A percentile compares a stretch with the other conserved stretches of the same genome.
These are phyloP conservation scores for Globisporangium echinulatum DNA, from an alignment of 352 stramenopile species.

Conservation along the genomic window DNA sequence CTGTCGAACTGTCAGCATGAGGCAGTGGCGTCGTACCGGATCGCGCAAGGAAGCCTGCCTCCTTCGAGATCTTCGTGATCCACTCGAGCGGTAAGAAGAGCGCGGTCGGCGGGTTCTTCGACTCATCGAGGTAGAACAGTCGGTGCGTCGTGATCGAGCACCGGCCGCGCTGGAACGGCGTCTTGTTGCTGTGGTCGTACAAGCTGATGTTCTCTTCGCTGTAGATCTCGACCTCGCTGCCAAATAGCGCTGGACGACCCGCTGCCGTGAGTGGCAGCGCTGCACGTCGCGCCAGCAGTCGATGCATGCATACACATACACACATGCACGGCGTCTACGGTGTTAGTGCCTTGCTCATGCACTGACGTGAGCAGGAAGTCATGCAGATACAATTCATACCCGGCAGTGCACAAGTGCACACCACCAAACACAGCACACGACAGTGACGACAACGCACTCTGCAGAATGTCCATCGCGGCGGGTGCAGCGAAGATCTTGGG, in stretches of 20 bases:
- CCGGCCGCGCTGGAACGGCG: conserved; percentile 51
- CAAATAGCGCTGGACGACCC: conserved; percentile 65
- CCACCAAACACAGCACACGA: background rate
- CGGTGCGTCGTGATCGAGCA: conserved; percentile 81
- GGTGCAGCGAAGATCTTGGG: conserved; percentile 21
- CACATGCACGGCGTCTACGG: background rate
- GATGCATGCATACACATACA: background rate
- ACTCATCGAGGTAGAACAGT: conserved; percentile 76
- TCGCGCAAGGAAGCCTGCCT: conserved; percentile 76
- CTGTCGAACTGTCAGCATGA: no score
- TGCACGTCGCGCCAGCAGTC: conserved; percentile 11
- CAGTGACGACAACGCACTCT: conserved; percentile 30
- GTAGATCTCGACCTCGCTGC: conserved; percentile 85
- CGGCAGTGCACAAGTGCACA: background rate
- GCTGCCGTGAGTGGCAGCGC: conserved; percentile 63
- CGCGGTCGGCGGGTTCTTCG: conserved; percentile 37
- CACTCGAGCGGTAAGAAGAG: conserved; percentile 71
- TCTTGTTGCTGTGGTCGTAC: conserved; percentile 81
- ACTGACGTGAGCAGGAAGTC: no score
- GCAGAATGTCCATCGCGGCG: conserved; percentile 50
- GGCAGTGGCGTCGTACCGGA: conserved; percentile 21
- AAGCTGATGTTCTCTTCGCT: conserved; percentile 78
- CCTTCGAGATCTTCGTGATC: conserved; percentile 64
- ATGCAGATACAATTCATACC: background rate
- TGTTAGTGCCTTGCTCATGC: background rate